Percentiles rank a stretch among this genome's conserved stretches.
phyloP scores from a whole-genome alignment of 2,329 filamentous ascomycete species.

The Paramyrothecium roridum region DNA sequence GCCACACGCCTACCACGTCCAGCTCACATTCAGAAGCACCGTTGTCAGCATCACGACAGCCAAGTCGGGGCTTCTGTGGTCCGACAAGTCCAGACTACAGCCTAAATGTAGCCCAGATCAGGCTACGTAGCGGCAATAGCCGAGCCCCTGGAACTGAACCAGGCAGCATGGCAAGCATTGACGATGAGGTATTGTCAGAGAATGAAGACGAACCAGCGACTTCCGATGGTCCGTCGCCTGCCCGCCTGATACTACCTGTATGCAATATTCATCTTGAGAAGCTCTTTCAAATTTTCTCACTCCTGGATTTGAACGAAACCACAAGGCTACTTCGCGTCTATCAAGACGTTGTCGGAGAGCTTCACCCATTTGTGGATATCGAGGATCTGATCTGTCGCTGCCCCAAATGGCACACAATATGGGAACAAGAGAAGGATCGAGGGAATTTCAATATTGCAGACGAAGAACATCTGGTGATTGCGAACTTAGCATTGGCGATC shows the following conservation, averaged over 20 bases:
- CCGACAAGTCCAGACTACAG: constrained; percentile 23
- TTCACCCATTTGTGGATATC: background rate
- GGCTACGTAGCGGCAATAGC: constrained; percentile 7
- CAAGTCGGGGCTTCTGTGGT: constrained; percentile 15
- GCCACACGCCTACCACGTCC: background rate
- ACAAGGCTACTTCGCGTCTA: background rate
- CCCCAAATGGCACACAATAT: background rate
- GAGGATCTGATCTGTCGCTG: background rate
- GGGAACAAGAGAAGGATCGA: background rate
- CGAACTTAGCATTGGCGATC: constrained; percentile 8
- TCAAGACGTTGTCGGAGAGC: background rate
- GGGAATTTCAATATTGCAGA: background rate
- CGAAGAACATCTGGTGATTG: constrained; percentile 7
- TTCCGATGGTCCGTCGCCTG: background rate
- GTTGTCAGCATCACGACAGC: background rate
- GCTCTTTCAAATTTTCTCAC: background rate
- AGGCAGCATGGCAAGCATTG: background rate
- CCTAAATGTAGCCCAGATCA: constrained; percentile 17
- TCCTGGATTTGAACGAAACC: background rate
- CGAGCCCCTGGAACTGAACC: background rate
- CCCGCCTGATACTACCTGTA: background rate
- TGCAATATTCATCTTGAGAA: background rate
- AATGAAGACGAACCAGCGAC: background rate
- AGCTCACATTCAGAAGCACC: background rate
- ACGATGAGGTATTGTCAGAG: constrained; percentile 1